Base-by-base conservation (phyloP, 305 asterid genomes). In the Fraxinus paxiana region DNA sequence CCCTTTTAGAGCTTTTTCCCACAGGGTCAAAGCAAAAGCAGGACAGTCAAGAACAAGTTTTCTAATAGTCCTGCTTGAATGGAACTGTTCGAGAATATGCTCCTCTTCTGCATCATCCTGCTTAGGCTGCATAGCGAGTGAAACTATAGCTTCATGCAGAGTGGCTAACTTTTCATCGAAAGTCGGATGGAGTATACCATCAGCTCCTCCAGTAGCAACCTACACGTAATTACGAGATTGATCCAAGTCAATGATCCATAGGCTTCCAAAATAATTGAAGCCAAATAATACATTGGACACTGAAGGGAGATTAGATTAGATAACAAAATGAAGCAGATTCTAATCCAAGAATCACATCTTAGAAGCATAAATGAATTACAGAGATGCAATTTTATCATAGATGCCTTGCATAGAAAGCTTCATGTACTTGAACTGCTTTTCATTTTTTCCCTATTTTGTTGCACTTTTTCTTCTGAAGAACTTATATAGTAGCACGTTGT, bases 41-140 rank as follows among this genome's bases (percentile, higher is more conserved):
- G 98, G 97, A 88, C 97, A 92, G 78, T 92, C 94, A 6, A 94
- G 87, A 67, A 94, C 85, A 1, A 96, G 92, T 84, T 92, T 92
- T 79, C 97, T 88, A 79, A 96, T 90, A 80, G 84, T 86, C 84
- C 99, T 86, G 90, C 99, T 96, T 3, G 97, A 96, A 84, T 91
- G 95, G 79, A 91, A 96, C 75, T 93, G 84, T 83, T 92, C 97
- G 59, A 96, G 88, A 76, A 94, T 85, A 87, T 93, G 97, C 81
- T 90, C 93, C 56, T 88, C 88, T 71, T 82, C 88, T 41, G 88
- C 81, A 77, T 82, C 95, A 30, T 87, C 93, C 41, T 12, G 33
- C 88, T 91, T 92, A 26, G 96, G 97, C 81, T 88, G 91, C 30
- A 91, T 88, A 69, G 89, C 97, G 13, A 91, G 80, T 41, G 92